Percentiles rank a stretch among this genome's conserved stretches.
phyloP scores from a whole-genome alignment of 352 stramenopile species.

The Phytophthora pseudosyringae region DNA sequence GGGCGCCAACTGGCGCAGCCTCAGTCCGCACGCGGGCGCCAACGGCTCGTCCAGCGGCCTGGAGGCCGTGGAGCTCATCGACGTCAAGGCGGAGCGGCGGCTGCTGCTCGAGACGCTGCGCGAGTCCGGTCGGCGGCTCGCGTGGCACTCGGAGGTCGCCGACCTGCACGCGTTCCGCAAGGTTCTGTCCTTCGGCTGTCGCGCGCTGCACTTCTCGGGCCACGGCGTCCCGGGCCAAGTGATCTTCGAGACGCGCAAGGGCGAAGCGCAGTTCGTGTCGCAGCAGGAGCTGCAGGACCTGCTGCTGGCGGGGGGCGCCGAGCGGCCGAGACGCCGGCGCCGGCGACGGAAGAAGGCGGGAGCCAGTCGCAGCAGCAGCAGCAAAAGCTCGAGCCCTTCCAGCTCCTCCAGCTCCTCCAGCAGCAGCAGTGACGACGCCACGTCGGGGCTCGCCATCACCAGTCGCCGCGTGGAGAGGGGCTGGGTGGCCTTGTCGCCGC shows the following conservation, averaged over 20 bases:
- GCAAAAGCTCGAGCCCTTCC: constrained; percentile 8
- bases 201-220: constrained; percentile 81
- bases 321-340: constrained; percentile 22
- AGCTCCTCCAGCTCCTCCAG: constrained; percentile 5
- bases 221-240: constrained; percentile 72
- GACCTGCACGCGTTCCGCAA: constrained; percentile 86
- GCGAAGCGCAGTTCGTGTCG: constrained; percentile 84
- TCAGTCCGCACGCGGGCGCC: constrained; percentile 40
- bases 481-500: constrained; percentile 37
- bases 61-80: constrained; percentile 87
- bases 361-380: constrained; percentile 19
- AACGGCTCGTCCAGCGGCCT: constrained; percentile 41
- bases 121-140: constrained; percentile 65
- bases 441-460: constrained; percentile 21
- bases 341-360: constrained; percentile 3
- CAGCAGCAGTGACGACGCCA: constrained; percentile 25
- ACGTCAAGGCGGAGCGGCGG: constrained; percentile 78
- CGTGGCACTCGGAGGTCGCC: constrained; percentile 82
- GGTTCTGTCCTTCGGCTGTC: constrained; percentile 78
- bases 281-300: constrained; percentile 81
- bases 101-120: constrained; percentile 78
- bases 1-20: constrained; percentile 66
- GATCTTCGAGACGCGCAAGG: constrained; percentile 84
- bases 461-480: constrained; percentile 59
- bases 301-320: constrained; percentile 68